Evolutionary conservation across 768 basidiomycete genomes (phyloP), one percentile per base, ranked within the genome.

Genomic region (Macrolepiota fuliginosa): DNA sequence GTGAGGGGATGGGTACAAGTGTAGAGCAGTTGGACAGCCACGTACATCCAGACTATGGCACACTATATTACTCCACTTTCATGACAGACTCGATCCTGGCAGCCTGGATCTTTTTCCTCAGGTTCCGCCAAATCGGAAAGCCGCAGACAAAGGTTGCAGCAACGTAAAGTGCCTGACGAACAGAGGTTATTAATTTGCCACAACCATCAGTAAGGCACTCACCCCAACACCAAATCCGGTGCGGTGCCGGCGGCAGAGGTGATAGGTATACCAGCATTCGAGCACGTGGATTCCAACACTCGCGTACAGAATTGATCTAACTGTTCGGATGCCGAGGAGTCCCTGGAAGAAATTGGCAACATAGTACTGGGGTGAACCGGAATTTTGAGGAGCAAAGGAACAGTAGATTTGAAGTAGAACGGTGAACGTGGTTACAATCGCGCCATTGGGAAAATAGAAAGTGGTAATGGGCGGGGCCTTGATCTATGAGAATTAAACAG

Each of bases 41-140:
- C n/a, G n/a, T 42, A 42, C 40, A 42, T n/a, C 11, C 64, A 24
- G 65, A 32, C 68, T 11, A 65, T 68, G 0, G 56, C 50, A 10
- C 19, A 27, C 11, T 24, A 32, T 37, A 27, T 63, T 68, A 88
- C 68, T 90, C 74, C 10, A 82, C 81, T 71, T 92, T 93, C 87
- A 90, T 87, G 3, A 93, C 88, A 29, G 90, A 91, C 59, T 90
- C 84, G 46, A 93, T 93, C 2, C 90, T 81, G 15, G 86, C 85
- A 35, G 76, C 72, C 63, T 92, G 88, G 10, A 92, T 82, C 25
- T 83, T 80, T 65, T 72, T 79, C 57, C 83, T 76, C 63, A 92
- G 71, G 63, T 84, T 80, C 10, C 60, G 27, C 78, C 83, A 83
- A 11, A 84, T 76, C 0, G 87, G 85, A 55, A 77, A 78, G 0